Evolutionary conservation across 139 green algal genomes (phyloP), one percentile per base, ranked within the genome.

Genomic region (Chlorella vulgaris): DNA sequence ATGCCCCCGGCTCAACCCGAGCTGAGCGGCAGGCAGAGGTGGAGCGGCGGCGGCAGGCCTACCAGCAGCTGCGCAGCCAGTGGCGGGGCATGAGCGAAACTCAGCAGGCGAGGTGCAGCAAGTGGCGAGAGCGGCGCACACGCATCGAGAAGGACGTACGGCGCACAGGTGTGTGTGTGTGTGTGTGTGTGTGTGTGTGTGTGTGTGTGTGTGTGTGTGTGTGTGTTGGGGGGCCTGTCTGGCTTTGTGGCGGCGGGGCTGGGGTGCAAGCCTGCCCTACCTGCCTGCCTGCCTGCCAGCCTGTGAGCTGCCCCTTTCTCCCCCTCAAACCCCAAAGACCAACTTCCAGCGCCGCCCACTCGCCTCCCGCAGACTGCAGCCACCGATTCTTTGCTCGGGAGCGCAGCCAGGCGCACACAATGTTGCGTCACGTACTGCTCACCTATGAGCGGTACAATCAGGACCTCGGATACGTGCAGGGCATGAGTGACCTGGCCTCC

Each of bases 381-480:
- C 55, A 69, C 28, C 74, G 74, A 15, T 58, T 80, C 28, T 80
- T 53, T 55, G 81, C 84, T 5, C 66, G 53, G 5, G 88, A 95
- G 43, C 43, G 84, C n/a, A 67, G 85, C 67, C 51, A 81, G 51
- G 70, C 76, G n/a, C 63, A 74, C 10, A 35, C 36, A 6, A 70
- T 80, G 69, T 74, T 95, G 69, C 84, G 88, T 19, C 65, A 53
- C 76, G 86, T 95, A 35, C 87, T 95, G 69, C 88, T 96, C 26
- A 90, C 87, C 5, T 96, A 98, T 81, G 61, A 86, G 31, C 86
- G 94, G 81, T 98, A 91, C 89, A 97, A 98, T 85, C 92, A 91
- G 47, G 93, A 98, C 83, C 85, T 98, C 51, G 91, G 94, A 19
- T 98, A 98, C 81, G 95, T 88, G 81, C 95, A 98, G 88, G 92